Conservation (phyloP, 495 filamentous ascomycete species). For the Copromyces sp. region DNA sequence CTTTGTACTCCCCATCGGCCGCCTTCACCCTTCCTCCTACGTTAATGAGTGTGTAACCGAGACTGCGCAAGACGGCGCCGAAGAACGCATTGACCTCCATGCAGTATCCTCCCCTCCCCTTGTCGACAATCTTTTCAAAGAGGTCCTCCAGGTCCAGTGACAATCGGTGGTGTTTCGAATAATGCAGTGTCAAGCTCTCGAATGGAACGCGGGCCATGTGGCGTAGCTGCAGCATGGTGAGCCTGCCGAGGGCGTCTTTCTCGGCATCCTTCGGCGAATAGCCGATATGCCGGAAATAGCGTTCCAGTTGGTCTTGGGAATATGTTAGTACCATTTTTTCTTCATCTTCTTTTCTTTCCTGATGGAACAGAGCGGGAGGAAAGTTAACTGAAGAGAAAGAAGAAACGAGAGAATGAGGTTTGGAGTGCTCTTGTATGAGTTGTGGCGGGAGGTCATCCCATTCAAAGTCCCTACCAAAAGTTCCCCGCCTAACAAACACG, state of each 20-base stretch:
- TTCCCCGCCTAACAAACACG: not conserved
- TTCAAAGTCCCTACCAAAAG: not conserved
- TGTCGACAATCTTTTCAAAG: slow-evolving; percentile 53
- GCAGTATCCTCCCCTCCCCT: slow-evolving; percentile 55
- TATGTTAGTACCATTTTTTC: slow-evolving; percentile 13
- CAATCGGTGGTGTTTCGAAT: slow-evolving; percentile 38
- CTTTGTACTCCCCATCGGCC: slow-evolving; percentile 18
- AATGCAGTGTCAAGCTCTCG: slow-evolving; percentile 52
- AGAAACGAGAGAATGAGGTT: not conserved
- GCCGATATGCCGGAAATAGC: slow-evolving; percentile 38
- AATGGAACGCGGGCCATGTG: slow-evolving; percentile 58
- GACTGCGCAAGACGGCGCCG: slow-evolving; percentile 46
- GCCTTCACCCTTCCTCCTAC: slow-evolving; percentile 28
- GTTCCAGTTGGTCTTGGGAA: slow-evolving; percentile 14
- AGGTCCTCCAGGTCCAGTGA: slow-evolving; percentile 47
- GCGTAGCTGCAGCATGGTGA: slow-evolving; percentile 32
- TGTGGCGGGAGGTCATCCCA: not conserved
- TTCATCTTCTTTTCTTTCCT: not conserved
- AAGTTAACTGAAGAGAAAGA: not conserved
- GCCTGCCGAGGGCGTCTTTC: slow-evolving; percentile 17
- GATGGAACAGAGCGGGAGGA: not conserved
- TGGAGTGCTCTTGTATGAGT: not conserved
- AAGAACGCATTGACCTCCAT: slow-evolving; percentile 68
- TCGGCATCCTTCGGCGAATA: not conserved
- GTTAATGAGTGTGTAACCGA: slow-evolving; percentile 50